phyloP scores from a whole-genome alignment of 192 early-diverging fungal species.

The Mortierella claussenii region DNA sequence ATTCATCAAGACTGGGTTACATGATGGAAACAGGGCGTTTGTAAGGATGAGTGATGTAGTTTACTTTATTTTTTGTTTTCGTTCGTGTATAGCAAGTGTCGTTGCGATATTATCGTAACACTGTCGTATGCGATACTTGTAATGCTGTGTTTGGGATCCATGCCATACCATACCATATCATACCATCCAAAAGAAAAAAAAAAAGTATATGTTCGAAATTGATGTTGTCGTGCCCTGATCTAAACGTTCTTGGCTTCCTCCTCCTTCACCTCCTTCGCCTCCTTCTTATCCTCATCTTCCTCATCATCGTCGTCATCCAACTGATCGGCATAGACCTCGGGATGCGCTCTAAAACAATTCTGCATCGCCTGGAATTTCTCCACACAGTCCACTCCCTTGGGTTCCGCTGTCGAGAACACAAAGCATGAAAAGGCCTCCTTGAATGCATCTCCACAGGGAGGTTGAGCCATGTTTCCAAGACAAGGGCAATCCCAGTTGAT shows the following conservation, averaged over 20 bases:
- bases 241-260: slow-evolving; percentile 21
- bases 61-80: too few relatives aligned
- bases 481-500: slow-evolving; percentile 99
- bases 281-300: slow-evolving; percentile 47
- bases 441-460: slow-evolving; percentile 97
- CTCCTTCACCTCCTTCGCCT: slow-evolving; percentile 13
- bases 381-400: slow-evolving; percentile 97
- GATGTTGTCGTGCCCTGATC: background rate
- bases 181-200: too few relatives aligned
- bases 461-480: slow-evolving; percentile 92
- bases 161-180: too few relatives aligned
- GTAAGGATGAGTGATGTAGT: too few relatives aligned
- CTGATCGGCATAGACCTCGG: slow-evolving; percentile 84
- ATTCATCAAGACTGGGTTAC: too few relatives aligned
- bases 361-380: slow-evolving; percentile 96
- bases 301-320: slow-evolving; percentile 60
- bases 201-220: background rate
- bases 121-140: too few relatives aligned
- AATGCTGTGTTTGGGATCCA: too few relatives aligned
- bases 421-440: slow-evolving; percentile 98
- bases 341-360: slow-evolving; percentile 88
- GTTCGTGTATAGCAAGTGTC: too few relatives aligned
- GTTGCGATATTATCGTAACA: too few relatives aligned
- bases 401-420: slow-evolving; percentile 92
- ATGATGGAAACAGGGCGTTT: too few relatives aligned